These are phyloP conservation scores for Pyrenophora graminea DNA, from an alignment of 2,329 filamentous ascomycete genomes.

Conservation along the genomic window DNA sequence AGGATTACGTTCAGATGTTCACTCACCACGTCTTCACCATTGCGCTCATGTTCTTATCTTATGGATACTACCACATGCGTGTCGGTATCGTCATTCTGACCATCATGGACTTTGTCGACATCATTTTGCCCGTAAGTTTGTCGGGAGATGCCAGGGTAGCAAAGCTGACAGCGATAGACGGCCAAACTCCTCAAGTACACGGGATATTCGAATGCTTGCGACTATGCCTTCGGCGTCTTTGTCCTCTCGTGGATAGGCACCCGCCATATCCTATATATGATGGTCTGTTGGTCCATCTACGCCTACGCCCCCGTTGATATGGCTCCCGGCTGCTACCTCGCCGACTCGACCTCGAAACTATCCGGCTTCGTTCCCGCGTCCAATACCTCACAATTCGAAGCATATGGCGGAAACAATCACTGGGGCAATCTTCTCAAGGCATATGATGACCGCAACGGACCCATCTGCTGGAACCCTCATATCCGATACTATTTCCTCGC, in stretches of 20 bases:
- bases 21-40: conserved; percentile 91
- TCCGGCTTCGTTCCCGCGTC: conserved; percentile 56
- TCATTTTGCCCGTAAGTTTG: conserved; percentile 73
- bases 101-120: conserved; percentile 91
- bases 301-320: conserved; percentile 66
- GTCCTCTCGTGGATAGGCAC: conserved; percentile 82
- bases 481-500: conserved; percentile 78
- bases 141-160: background rate
- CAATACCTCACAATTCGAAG: conserved; percentile 50
- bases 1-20: conserved; percentile 96
- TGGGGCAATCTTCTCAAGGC: conserved; percentile 71
- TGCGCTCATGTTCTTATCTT: conserved; percentile 76
- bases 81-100: conserved; percentile 88
- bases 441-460: conserved; percentile 70
- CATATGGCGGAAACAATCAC: conserved; percentile 49
- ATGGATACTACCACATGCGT: conserved; percentile 83
- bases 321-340: conserved; percentile 70
- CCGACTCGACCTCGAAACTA: conserved; percentile 51
- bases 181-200: conserved; percentile 93
- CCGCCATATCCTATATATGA: conserved; percentile 79
- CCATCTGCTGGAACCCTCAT: conserved; percentile 76
- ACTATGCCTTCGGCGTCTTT: conserved; percentile 82
- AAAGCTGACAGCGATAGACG: conserved; percentile 56
- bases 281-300: conserved; percentile 82
- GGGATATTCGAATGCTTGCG: conserved; percentile 75